A percentile compares a stretch with the other conserved stretches of the same genome.
Conservation (phyloP, 768 basidiomycete genomes). For the Lactarius deliciosus region DNA sequence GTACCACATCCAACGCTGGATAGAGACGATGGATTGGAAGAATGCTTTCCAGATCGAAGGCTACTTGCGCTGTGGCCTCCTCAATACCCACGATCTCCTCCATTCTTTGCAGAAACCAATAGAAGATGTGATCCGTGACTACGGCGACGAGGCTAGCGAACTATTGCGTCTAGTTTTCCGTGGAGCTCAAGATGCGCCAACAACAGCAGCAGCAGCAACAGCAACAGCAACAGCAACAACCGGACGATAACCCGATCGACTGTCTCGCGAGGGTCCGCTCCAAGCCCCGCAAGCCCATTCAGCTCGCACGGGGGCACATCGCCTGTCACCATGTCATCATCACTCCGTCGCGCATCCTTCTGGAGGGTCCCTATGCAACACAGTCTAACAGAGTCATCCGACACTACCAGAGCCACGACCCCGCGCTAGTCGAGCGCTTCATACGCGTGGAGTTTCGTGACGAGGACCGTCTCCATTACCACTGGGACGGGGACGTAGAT, state of each 20-base stretch:
- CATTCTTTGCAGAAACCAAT: conserved; percentile 46
- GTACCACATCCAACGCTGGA: conserved; percentile 43
- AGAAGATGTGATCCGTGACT: conserved; percentile 39
- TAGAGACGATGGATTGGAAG: conserved; percentile 55
- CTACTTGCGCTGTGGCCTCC: conserved; percentile 59
- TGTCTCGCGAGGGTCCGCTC: conserved; percentile 47
- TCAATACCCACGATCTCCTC: conserved; percentile 59
- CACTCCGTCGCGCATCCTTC: conserved; percentile 68
- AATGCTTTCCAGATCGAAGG: conserved; percentile 79
- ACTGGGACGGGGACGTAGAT: conserved; percentile 69
- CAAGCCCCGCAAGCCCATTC: conserved; percentile 28
- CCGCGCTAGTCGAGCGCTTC: conserved; percentile 62
- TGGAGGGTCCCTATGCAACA: conserved; percentile 74
- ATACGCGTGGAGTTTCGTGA: conserved; percentile 84
- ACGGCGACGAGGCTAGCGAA: conserved; percentile 40
- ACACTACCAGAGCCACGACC: conserved; percentile 40
- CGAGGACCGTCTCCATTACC: conserved; percentile 73
- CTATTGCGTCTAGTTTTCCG: conserved; percentile 55
- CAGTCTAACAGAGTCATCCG: conserved; percentile 84
- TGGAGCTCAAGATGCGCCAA: conserved; percentile 46
- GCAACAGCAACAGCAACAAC: conserved; percentile 5
- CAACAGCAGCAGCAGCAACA: no score
- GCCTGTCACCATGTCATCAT: conserved; percentile 74
- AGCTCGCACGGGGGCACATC: conserved; percentile 45
- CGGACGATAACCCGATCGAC: conserved; percentile 42